A percentile compares a stretch with the other conserved stretches of the same genome.
Conservation (phyloP, 164 flowering plant species). For the Tinospora cordifolia region DNA sequence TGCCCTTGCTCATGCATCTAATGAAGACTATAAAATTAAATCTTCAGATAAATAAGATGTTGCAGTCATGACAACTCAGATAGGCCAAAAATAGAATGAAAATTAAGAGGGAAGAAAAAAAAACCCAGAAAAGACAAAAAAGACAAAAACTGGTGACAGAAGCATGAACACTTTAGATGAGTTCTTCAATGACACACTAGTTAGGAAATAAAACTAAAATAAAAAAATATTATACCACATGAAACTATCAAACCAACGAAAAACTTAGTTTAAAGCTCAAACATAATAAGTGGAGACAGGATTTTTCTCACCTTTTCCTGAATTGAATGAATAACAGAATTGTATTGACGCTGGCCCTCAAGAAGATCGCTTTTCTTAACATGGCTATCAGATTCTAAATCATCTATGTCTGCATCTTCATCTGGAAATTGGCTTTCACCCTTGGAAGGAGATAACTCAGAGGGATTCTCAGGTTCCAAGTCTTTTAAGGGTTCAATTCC, state of each 20-base stretch:
- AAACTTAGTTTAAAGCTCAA: background rate
- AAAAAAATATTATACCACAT: background rate
- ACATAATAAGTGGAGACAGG: background rate
- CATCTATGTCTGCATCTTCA: conserved; percentile 40
- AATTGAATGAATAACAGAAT: conserved; percentile 84
- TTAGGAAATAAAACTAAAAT: background rate
- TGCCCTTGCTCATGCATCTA: background rate
- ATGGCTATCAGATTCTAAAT: conserved; percentile 38
- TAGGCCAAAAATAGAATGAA: too few species aligned
- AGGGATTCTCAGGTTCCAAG: conserved; percentile 42
- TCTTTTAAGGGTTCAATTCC: conserved; percentile 49
- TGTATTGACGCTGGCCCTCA: conserved; percentile 95
- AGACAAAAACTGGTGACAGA: background rate
- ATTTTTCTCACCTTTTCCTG: conserved; percentile 67
- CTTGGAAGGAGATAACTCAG: conserved; percentile 41
- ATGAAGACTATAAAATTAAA: too few species aligned
- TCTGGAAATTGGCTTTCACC: conserved; percentile 35
- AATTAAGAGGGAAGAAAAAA: too few species aligned
- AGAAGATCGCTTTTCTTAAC: conserved; percentile 67
- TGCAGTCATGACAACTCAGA: too few species aligned
- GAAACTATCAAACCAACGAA: background rate
- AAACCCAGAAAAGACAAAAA: too few species aligned
- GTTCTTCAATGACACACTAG: background rate
- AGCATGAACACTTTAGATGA: background rate
- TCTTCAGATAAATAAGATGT: too few species aligned